Percentiles rank a stretch among this genome's conserved stretches.
Evolutionary conservation across 306 rosid genomes (phyloP).

Genomic region (Elaeagnus macrophylla): DNA sequence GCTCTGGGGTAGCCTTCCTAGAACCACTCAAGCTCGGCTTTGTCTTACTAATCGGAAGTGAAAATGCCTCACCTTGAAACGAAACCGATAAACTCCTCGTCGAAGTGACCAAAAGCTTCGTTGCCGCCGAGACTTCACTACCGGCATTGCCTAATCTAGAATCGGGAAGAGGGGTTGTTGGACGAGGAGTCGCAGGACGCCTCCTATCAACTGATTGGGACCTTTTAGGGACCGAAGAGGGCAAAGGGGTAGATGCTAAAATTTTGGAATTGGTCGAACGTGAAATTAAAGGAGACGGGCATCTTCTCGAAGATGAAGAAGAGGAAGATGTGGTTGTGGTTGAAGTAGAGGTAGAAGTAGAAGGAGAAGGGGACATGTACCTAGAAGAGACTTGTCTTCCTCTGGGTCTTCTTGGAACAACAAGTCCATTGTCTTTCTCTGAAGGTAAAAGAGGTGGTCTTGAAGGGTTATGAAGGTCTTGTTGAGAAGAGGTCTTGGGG

Average conservation of each 20-base stretch:
- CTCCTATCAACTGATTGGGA: conserved; percentile 86
- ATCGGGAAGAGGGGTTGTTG: conserved; percentile 43
- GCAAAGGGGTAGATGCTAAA: conserved; percentile 39
- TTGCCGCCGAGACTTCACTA: conserved; percentile 50
- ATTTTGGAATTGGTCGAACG: conserved; percentile 59
- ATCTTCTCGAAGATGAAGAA: conserved; percentile 62
- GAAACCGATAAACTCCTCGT: conserved; percentile 94
- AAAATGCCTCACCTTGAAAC: conserved; percentile 87
- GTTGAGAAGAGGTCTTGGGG: conserved; percentile 25
- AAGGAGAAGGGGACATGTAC: conserved; percentile 86
- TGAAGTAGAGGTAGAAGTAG: conserved; percentile 58
- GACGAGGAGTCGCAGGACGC: conserved; percentile 41
- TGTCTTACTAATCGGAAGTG: conserved; percentile 92
- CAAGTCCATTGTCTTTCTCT: conserved; percentile 56
- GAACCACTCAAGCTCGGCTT: conserved; percentile 39
- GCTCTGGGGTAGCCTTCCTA: conserved; percentile 77
- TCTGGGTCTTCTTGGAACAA: conserved; percentile 45
- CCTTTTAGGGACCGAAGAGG: conserved; percentile 48
- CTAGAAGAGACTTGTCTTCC: conserved; percentile 88
- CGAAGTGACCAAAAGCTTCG: conserved; percentile 82
- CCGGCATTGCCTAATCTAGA: conserved; percentile 36
- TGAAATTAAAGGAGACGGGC: conserved; percentile 77
- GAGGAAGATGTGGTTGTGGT: conserved; percentile 31
- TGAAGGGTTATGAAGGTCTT: conserved; percentile 22
- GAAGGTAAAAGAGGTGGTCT: conserved; percentile 50